Conservation (phyloP, 768 basidiomycete species). For the Boletus pseudo-olivaceus region DNA sequence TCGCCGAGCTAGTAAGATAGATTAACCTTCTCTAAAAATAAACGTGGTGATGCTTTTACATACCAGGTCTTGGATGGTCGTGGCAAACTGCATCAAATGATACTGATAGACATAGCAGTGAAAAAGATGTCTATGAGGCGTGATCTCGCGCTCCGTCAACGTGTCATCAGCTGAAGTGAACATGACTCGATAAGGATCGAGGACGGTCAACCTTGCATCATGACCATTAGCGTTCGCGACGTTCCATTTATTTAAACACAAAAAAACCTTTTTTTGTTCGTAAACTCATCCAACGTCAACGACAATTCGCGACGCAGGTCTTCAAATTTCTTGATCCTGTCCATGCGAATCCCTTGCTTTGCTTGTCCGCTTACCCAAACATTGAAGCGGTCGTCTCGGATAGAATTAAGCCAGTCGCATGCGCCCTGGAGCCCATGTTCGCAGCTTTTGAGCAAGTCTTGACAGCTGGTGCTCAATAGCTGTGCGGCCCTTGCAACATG, state of each 20-base stretch:
- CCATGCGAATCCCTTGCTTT: conserved; percentile 30
- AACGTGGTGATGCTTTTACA: conserved; percentile 4
- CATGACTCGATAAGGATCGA: conserved; percentile 58
- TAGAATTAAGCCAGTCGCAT: conserved; percentile 48
- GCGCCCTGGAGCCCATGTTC: conserved; percentile 38
- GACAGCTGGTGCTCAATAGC: conserved; percentile 51
- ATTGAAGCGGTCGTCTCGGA: conserved; percentile 34
- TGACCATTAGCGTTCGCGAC: neutral
- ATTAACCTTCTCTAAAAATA: neutral
- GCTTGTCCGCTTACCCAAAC: conserved; percentile 36
- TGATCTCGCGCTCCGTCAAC: conserved; percentile 36
- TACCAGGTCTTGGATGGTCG: conserved; percentile 34
- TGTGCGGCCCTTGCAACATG: conserved; percentile 41
- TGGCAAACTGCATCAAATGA: conserved; percentile 41
- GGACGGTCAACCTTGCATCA: conserved; percentile 40
- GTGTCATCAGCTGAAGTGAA: conserved; percentile 40
- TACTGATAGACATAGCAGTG: conserved; percentile 72
- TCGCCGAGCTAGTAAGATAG: conserved; percentile 46
- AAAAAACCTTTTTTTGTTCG: conserved; percentile 46
- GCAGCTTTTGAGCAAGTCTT: conserved; percentile 47
- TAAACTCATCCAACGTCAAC: conserved; percentile 43
- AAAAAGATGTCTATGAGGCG: conserved; percentile 68
- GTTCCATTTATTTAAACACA: neutral
- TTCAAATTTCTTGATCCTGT: conserved; percentile 37
- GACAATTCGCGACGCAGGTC: conserved; percentile 36